Base-by-base conservation (phyloP, 2,329 filamentous ascomycete genomes). In the Elsinoe perseae region DNA sequence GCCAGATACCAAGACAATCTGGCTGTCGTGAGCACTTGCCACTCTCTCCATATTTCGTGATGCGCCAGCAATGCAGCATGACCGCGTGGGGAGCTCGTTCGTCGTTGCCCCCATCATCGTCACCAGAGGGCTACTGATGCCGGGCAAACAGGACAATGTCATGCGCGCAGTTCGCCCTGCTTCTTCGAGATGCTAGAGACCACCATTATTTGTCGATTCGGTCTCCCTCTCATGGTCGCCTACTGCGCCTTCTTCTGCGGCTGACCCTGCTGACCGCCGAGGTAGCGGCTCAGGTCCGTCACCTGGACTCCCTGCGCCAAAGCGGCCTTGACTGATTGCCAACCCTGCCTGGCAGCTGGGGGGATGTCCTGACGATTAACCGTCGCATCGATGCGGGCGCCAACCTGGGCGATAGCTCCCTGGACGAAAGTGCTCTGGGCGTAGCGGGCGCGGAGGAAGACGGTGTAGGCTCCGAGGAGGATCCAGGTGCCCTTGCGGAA, bases 401-500 rank as follows among this genome's bases (percentile, higher is more conserved):
- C 83, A 56, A 92, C 73, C 64, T 86, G 80, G 61, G 79, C 76
- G 68, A 96, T 85, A 48, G 88, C 84, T 65, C 80, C 82, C 77
- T 95, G 89, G n/a, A 97, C 88, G 68, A 97, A 95, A 62, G 77
- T 82, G 80, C 89, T 96, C 80, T 97, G 92, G 57, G 85, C 79
- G 75, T 86, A 92, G 67, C 93, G 85, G 40, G 91, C 87, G 64
- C 93, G 89, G 70, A 97, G 83, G 80, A 98, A 98, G 64, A 84
- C 80, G 62, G 90, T 90, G 81, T 97, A 98, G 70, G 95, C 72
- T 59, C 75, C 75, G 59, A 98, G 75, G 54, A 97, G 79, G 67
- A 96, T 84, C 89, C 92, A 96, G 61, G 89, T 93, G 64, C 89
- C 86, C 71, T 86, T 89, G 75, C 85, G 84, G 82, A 97, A 97